Evolutionary conservation across 2,329 filamentous ascomycete species (phyloP), one percentile per base, ranked within the genome.

Genomic region (Ustulina deusta): DNA sequence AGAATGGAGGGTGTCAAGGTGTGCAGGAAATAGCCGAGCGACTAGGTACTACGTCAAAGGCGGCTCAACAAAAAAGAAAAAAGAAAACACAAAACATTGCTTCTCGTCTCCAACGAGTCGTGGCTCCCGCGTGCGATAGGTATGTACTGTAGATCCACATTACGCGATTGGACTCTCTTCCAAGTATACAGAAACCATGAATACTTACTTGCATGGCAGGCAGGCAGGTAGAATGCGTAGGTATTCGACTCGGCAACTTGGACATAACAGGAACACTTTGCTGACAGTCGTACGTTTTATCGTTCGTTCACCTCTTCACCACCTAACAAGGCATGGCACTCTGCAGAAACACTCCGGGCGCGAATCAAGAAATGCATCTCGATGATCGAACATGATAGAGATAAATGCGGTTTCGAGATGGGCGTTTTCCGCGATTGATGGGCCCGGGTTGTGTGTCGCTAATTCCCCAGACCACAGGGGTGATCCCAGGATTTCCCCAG

Each of bases 401-500:
- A 15, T 17, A 20, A 58, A 48, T 55, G 52, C 46, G 36, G 51
- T 61, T 68, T 60, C 54, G 52, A 52, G 38, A 49, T 32, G 42
- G 13, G 38, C 3, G 42, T 25, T 22, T 60, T 38, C 40, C 42
- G 32, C 17, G 40, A 38, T 38, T 32, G 42, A 49, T 20, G 58
- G 49, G 22, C 52, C 55, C 42, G 54, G 63, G 34, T 62, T 44
- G 62, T 68, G 61, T 57, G 46, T 54, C 44, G 13, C 22, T n/a
- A 34, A 49, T 20, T 17, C 44, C 29, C 48, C 27, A 54, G 48
- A 63, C 17, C 49, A 52, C 60, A 66, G 55, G 67, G 67, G 36
- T 63, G 20, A 69, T 63, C 63, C 67, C 55, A 69, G 60, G 36
- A 42, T 54, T 69, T 69, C 67, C 67, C 67, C 67, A 66, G 67